Base-by-base conservation (phyloP, 2,329 filamentous ascomycete species). In the Trematosphaeria pertusa region DNA sequence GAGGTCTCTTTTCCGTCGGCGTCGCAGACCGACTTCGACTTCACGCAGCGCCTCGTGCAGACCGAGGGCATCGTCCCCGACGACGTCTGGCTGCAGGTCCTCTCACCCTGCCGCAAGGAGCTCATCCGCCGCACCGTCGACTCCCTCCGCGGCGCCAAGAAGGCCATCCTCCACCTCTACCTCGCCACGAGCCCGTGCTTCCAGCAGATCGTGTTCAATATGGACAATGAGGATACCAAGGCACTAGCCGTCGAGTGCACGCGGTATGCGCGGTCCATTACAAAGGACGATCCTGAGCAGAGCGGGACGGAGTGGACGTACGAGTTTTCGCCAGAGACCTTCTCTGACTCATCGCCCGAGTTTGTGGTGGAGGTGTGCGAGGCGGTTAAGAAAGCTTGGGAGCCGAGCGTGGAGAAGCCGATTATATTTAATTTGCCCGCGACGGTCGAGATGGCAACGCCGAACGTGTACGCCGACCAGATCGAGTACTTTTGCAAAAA, bases 391-490 rank as follows among this genome's bases (percentile, higher is more conserved):
- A 87, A 81, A 5, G 94, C 92, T 1, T 99, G 94, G 94, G 91
- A 81, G 53, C 93, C 94, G 1, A 85, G 83, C 0, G 84, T 79
- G 30, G 84, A 90, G 71, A 87, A 85, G 61, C 89, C 87, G 37
- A 90, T 99, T 72, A 96, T 99, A 69, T 94, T 99, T 81, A 97
- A 97, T 77, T 81, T 99, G 40, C 93, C 94, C 0, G 93, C 94
- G 1, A 99, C 94, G 0, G 93, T 97, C 26, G 94, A 99, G 76
- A 87, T 97, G 86, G 77, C 90, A 0, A 97, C 94, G 1, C 92
- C 92, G 24, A 99, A 99, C 70, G 83, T 97, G 37, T 99, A 94
- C 70, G 94, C 94, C 38, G 94, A 99, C 68, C 88, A 95, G 76
- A 89, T 99, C 53, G 94, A 99, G 72, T 96, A 90, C 76, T 99